Evolutionary conservation across 306 rosid genomes (phyloP), one percentile per base, ranked within the genome.

Genomic region (Aeschynomene evenia): DNA sequence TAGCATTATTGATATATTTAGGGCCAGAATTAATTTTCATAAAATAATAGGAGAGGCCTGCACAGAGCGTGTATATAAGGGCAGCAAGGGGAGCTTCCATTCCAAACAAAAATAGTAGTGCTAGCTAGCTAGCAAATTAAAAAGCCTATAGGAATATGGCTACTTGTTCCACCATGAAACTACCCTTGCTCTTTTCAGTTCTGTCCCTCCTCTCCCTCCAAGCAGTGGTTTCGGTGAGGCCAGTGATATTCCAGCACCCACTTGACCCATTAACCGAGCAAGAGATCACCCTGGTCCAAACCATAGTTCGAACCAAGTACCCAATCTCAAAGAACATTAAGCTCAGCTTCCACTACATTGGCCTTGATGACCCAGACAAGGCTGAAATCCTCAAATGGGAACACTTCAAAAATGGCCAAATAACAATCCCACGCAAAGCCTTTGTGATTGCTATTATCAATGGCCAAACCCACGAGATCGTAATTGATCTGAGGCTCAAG

Each of bases 351-450:
- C 82, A 71, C 70, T 71, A 78, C 5, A 65, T 78, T 3, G 77
- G 77, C 56, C 77, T 78, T 0, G 82, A 78, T 7, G 82, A 78
- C 18, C 78, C 82, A 9, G 64, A 78, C 22, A 78, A 78, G 37
- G 15, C 53, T 29, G 10, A 24, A 8, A 1, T 78, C 21, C 64
- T 78, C 15, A 48, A 54, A 57, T 78, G 82, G 82, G 67, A 66
- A 9, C 37, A 62, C 39, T 7, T 1, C 5, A 20, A 49, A 16
- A 29, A 48, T n/a, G 5, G 19, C 4, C 1, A 0, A 0, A 9
- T 51, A 3, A 19, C n/a, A 9, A 63, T 81, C 76, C 73, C 73
- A 12, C 81, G 85, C 6, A 40, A 62, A 24, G 54, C 76, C 39
- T 67, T 71, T 1, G 73, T 33, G 10, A 19, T 72, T 13, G 68